A percentile compares a stretch with the other conserved stretches of the same genome.
Conservation (phyloP, 169 alveolate species). For the Cryptosporidium meleagridis region DNA sequence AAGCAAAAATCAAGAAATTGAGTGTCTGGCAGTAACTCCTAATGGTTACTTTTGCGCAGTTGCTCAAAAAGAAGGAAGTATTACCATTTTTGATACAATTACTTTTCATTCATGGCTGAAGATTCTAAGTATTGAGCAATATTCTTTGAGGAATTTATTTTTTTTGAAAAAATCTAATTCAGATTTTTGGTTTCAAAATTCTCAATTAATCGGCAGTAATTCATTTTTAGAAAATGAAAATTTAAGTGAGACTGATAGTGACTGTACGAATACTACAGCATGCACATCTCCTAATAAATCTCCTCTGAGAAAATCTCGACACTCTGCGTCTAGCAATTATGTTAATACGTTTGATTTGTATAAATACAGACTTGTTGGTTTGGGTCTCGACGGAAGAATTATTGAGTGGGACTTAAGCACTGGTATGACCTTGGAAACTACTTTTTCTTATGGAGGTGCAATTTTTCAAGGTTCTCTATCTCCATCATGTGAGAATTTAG, state of each 20-base stretch:
- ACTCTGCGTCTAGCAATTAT: background rate
- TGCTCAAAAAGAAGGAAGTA: slow-evolving; percentile 39
- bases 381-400: slow-evolving; percentile 64
- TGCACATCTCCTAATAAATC: slow-evolving; percentile 66
- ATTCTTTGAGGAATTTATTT: slow-evolving; percentile 30
- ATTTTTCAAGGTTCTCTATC: slow-evolving; percentile 69
- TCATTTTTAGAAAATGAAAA: background rate
- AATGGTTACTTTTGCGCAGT: slow-evolving; percentile 70
- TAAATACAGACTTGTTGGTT: slow-evolving; percentile 39
- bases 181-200: background rate
- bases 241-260: slow-evolving; percentile 53
- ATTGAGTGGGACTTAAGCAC: slow-evolving; percentile 63
- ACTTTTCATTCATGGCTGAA: slow-evolving; percentile 57
- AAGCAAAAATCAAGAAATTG: slow-evolving; percentile 19
- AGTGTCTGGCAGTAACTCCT: slow-evolving; percentile 55
- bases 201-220: background rate
- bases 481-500: slow-evolving; percentile 26
- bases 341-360: slow-evolving; percentile 20
- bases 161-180: slow-evolving; percentile 2
- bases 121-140: slow-evolving; percentile 16
- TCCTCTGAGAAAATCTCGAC: background rate
- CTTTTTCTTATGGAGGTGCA: slow-evolving; percentile 68
- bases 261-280: slow-evolving; percentile 45
- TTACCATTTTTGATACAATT: slow-evolving; percentile 54
- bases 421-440: slow-evolving; percentile 14